Base-by-base conservation (phyloP, 169 alveolate genomes). In the Eimeria tenella region DNA sequence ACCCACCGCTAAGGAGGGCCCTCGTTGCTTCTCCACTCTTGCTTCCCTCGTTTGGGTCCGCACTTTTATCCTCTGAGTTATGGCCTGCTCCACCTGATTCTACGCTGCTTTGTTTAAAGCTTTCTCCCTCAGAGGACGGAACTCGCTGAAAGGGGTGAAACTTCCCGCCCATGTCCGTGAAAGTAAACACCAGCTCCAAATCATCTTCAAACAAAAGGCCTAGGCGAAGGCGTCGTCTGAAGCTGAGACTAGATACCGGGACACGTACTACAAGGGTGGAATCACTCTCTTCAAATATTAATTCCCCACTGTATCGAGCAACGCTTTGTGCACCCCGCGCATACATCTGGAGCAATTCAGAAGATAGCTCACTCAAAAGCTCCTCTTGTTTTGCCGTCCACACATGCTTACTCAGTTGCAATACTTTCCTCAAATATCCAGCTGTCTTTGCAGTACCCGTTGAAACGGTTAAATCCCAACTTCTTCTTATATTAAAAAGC, bases 131-230 rank as follows among this genome's bases (percentile, higher is more conserved):
- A 5, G 7, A 52, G 42, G 42, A 49, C n/a, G 70, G 62, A 4
- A 83, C 90, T 62, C 60, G 58, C 25, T 83, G 90, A 42, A 83
- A 83, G 10, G 90, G 90, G 52, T 62, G 90, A 42, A 83, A 83
- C 31, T 9, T n/a, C 56, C 90, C 90, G 21, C 90, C 90, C 62
- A 11, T 19, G 77, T 83, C 90, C 17, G 23, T 15, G 62, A 83
- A 83, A 9, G 90, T 83, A 31, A 83, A 83, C 5, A 83, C 62
- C 56, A 83, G 79, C 50, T 60, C 90, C 21, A 58, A 58, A 11
- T 56, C 73, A 21, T 15, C 25, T 17, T 62, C 19, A 17, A 17
- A 17, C 5, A 15, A 17, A 19, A 83, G 62, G 56, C 42, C 62
- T 19, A 83, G 90, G 19, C 7, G 49, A 23, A 8, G 25, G n/a